Evolutionary conservation across 1,284 basidiomycete genomes (phyloP).

Genomic region (Ustilago loliicola): DNA sequence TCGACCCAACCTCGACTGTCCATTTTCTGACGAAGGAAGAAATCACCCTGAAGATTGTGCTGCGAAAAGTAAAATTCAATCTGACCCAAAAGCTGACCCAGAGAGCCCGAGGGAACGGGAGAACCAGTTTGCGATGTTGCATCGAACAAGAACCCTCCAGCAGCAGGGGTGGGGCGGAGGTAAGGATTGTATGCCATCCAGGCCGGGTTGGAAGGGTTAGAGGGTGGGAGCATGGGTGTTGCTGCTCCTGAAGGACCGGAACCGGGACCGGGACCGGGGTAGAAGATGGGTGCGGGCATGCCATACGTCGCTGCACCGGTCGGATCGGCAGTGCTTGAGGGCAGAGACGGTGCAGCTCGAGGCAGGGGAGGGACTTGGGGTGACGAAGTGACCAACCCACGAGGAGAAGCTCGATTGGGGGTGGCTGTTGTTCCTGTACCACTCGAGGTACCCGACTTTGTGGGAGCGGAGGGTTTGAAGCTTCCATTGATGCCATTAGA

Average conservation of each 20-base stretch:
- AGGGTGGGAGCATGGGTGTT: conserved; percentile 16
- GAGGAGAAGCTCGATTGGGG: conserved; percentile 23
- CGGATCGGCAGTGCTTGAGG: background rate
- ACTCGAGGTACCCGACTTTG: background rate
- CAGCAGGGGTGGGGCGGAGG: background rate
- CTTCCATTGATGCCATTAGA: background rate
- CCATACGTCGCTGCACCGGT: conserved; percentile 5
- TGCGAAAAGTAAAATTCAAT: conserved; percentile 68
- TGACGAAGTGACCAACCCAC: conserved; percentile 21
- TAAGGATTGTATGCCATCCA: background rate
- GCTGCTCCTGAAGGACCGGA: conserved; percentile 20
- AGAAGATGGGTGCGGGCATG: conserved; percentile 11
- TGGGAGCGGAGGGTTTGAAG: background rate
- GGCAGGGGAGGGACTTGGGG: conserved; percentile 23
- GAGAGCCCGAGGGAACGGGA: background rate
- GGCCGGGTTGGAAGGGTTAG: background rate
- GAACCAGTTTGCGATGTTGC: conserved; percentile 3
- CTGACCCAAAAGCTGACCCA: conserved; percentile 57
- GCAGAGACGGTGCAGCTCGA: background rate
- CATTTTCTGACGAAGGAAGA: conserved; percentile 65
- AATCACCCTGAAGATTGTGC: conserved; percentile 62
- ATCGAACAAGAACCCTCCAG: background rate
- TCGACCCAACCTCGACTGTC: conserved; percentile 62
- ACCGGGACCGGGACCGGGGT: background rate
- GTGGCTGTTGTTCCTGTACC: conserved; percentile 12